Percentiles rank a stretch among this genome's conserved stretches.
Evolutionary conservation across 2,329 filamentous ascomycete species (phyloP).

Genomic region (Parastagonospora nodorum): DNA sequence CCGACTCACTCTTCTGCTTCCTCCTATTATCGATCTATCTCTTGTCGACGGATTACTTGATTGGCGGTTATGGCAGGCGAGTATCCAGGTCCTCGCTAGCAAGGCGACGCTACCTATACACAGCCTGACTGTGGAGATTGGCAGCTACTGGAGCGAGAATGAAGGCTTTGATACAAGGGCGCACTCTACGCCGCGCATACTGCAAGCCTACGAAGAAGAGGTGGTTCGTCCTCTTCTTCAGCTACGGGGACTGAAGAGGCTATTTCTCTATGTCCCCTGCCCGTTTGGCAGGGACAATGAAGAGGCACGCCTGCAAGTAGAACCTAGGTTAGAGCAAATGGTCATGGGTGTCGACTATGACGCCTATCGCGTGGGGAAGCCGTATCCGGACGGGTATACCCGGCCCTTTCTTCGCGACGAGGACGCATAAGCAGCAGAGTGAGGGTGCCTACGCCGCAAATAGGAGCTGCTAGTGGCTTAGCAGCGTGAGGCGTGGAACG

Average conservation of each 20-base stretch:
- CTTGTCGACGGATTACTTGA: neutral
- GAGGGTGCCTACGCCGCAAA: too few relatives aligned
- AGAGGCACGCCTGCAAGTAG: neutral
- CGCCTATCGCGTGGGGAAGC: neutral
- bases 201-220: neutral
- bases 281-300: neutral
- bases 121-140: neutral
- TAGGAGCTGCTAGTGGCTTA: too few relatives aligned
- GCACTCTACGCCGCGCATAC: too few relatives aligned
- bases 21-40: neutral
- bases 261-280: neutral
- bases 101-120: neutral
- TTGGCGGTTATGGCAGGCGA: neutral
- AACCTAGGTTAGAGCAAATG: neutral
- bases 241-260: neutral
- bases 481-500: too few relatives aligned
- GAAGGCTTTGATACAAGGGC: neutral
- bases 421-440: too few relatives aligned
- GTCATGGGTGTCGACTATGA: neutral
- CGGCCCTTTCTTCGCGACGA: neutral
- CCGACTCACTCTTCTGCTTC: neutral
- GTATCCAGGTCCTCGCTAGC: neutral
- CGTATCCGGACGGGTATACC: neutral
- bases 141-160: neutral
- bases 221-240: neutral